phyloP scores from a whole-genome alignment of 495 filamentous ascomycete genomes.

The Echria macrotheca region DNA sequence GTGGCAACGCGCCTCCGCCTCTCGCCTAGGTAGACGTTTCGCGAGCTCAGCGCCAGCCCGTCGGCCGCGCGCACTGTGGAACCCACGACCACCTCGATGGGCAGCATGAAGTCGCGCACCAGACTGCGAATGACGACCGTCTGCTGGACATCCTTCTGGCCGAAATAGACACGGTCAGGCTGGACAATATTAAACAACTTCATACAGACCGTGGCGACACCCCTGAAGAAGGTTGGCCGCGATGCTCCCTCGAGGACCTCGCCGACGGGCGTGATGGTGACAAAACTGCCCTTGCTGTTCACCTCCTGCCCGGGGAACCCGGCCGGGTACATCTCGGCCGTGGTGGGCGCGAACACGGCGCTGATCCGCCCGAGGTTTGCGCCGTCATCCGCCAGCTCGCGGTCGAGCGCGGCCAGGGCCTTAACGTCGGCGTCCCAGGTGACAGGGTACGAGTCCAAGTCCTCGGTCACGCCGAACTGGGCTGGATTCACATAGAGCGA shows the following conservation, averaged over 20 bases:
- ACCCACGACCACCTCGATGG: constrained; percentile 67
- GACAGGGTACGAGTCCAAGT: constrained; percentile 81
- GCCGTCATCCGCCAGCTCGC: constrained; percentile 57
- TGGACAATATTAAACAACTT: constrained; percentile 92
- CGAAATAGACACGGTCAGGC: constrained; percentile 89
- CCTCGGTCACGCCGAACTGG: constrained; percentile 88
- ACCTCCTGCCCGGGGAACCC: constrained; percentile 77
- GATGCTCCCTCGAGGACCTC: constrained; percentile 76
- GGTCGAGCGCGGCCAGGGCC: constrained; percentile 61
- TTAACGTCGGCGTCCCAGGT: constrained; percentile 75
- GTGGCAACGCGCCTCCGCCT: constrained; percentile 66
- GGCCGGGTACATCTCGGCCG: constrained; percentile 78
- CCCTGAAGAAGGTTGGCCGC: constrained; percentile 92
- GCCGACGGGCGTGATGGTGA: constrained; percentile 82
- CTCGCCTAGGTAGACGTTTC: constrained; percentile 87
- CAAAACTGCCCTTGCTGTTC: constrained; percentile 76
- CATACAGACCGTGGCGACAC: constrained; percentile 94
- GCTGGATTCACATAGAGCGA: constrained; percentile 94
- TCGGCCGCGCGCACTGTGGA: constrained; percentile 71
- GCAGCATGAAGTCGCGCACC: constrained; percentile 83
- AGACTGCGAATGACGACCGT: constrained; percentile 82
- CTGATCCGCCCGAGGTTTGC: constrained; percentile 60
- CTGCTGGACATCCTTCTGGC: constrained; percentile 97
- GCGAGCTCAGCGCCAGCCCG: constrained; percentile 87
- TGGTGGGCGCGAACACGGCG: constrained; percentile 80